Percentiles rank a stretch among this genome's conserved stretches.
phyloP scores from a whole-genome alignment of 2,329 filamentous ascomycete species.

The Colletotrichum cordylinicola region DNA sequence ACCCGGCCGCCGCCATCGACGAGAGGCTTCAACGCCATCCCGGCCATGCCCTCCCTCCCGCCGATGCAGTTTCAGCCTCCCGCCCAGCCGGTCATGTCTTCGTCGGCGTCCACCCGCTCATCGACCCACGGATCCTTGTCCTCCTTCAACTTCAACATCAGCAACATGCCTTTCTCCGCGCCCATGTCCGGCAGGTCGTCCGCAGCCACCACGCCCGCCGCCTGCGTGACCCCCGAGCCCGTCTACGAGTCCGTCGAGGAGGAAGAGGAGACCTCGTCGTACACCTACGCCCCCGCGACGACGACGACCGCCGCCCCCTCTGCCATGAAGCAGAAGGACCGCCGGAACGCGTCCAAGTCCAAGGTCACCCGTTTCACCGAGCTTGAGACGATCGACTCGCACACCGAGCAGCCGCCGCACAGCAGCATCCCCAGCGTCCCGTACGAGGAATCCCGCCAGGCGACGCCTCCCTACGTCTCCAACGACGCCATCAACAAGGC shows the following conservation, averaged over 20 bases:
- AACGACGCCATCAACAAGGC: conserved; percentile 19
- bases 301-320: background rate
- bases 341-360: conserved; percentile 24
- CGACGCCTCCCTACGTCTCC: conserved; percentile 22
- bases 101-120: conserved; percentile 17
- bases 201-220: conserved; percentile 18
- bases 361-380: conserved; percentile 34
- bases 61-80: conserved; percentile 6
- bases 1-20: conserved; percentile 33
- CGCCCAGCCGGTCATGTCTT: background rate
- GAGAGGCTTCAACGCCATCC: conserved; percentile 33
- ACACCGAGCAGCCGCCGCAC: conserved; percentile 20
- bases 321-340: conserved; percentile 24
- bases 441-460: background rate
- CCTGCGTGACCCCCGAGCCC: conserved; percentile 16
- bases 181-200: conserved; percentile 20
- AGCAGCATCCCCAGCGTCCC: background rate
- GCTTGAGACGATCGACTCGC: conserved; percentile 34
- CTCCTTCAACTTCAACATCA: conserved; percentile 20
- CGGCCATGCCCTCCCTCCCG: background rate
- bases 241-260: conserved; percentile 14
- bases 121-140: conserved; percentile 10
- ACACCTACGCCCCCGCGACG: background rate
- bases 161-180: conserved; percentile 8
- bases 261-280: background rate